A percentile compares a stretch with the other conserved stretches of the same genome.
phyloP scores from a whole-genome alignment of 2,329 filamentous ascomycete species.

The Aspergillus tanneri region DNA sequence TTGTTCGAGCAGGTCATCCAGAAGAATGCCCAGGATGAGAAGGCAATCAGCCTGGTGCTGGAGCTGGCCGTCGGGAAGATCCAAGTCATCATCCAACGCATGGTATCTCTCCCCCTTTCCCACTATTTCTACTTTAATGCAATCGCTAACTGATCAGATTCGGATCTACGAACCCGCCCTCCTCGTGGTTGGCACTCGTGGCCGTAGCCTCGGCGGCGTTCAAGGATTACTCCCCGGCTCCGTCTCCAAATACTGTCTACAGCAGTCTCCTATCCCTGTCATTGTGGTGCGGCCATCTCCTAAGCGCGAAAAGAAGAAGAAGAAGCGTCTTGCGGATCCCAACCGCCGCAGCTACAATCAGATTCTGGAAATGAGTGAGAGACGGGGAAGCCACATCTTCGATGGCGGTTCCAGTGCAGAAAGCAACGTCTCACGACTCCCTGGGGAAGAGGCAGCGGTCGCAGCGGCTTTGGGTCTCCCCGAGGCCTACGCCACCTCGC shows the following conservation, averaged over 20 bases:
- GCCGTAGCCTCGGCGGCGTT: constrained; percentile 78
- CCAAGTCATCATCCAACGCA: constrained; percentile 83
- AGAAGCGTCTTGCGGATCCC: constrained; percentile 76
- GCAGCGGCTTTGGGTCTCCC: constrained; percentile 50
- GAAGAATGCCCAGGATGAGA: constrained; percentile 74
- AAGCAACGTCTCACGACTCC: constrained; percentile 46
- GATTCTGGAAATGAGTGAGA: constrained; percentile 67
- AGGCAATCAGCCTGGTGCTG: constrained; percentile 79
- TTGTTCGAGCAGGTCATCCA: constrained; percentile 73
- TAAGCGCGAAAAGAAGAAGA: constrained; percentile 86
- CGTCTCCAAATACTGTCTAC: constrained; percentile 90
- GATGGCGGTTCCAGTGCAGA: constrained; percentile 49
- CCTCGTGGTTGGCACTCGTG: constrained; percentile 84
- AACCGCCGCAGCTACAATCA: constrained; percentile 72
- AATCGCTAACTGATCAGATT: constrained; percentile 58
- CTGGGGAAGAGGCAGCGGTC: constrained; percentile 52
- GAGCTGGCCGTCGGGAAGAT: constrained; percentile 89
- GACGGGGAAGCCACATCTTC: constrained; percentile 53
- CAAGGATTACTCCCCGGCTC: constrained; percentile 84
- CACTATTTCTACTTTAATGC: not conserved
- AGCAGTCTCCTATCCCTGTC: constrained; percentile 89
- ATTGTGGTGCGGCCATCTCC: constrained; percentile 86
- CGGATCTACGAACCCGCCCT: constrained; percentile 88
- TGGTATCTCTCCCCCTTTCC: constrained; percentile 55
- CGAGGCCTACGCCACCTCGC: constrained; percentile 30